A percentile compares a stretch with the other conserved stretches of the same genome.
These are phyloP conservation scores for Microcyclospora tardicrescens DNA, from an alignment of 2,329 filamentous ascomycete species.

Conservation along the genomic window DNA sequence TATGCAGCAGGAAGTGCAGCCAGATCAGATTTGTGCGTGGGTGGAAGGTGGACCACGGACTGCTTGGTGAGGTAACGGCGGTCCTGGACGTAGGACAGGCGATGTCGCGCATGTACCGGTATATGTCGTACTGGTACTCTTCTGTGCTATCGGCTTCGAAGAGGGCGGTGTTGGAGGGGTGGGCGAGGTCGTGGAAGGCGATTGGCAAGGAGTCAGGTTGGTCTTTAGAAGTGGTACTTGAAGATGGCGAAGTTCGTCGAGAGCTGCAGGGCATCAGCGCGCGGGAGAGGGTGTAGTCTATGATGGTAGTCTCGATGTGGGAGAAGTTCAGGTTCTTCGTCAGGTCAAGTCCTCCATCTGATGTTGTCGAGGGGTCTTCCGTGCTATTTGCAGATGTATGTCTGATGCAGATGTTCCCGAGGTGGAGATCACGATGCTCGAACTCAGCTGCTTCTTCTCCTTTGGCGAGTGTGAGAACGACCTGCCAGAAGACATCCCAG, in stretches of 20 bases:
- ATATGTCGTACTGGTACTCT: constrained; percentile 45
- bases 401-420: constrained; percentile 51
- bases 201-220: constrained; percentile 17
- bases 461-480: constrained; percentile 47
- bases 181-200: constrained; percentile 35
- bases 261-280: constrained; percentile 31
- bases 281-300: constrained; percentile 56
- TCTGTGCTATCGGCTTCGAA: constrained; percentile 35
- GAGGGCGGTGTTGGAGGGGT: constrained; percentile 17
- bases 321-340: constrained; percentile 37
- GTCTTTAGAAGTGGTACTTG: constrained; percentile 1
- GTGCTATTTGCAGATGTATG: background rate
- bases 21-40: constrained; percentile 52
- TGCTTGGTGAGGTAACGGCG: background rate
- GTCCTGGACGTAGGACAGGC: constrained; percentile 1
- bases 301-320: constrained; percentile 48
- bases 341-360: constrained; percentile 12
- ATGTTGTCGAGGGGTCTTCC: constrained; percentile 6
- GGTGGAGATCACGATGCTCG: constrained; percentile 54
- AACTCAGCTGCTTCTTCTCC: constrained; percentile 48
- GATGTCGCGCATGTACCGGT: constrained; percentile 37
- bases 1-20: constrained; percentile 48
- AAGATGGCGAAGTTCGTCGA: no score
- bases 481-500: constrained; percentile 56
- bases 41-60: constrained; percentile 40